Evolutionary conservation across 2,329 filamentous ascomycete genomes (phyloP).

Genomic region (Aspergillus felis): DNA sequence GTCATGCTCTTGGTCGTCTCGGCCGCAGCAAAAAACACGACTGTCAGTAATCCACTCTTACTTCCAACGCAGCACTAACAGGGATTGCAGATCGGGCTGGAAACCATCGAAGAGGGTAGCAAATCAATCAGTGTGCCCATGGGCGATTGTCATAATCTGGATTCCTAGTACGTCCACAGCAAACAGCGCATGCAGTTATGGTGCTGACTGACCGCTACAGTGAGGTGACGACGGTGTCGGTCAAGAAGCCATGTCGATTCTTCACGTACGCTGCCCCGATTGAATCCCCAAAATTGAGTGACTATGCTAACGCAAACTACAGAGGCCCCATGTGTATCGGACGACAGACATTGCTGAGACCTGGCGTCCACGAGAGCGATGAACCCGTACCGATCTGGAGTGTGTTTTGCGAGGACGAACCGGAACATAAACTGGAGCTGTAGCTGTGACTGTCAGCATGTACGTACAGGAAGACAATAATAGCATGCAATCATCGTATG

Average conservation of each 20-base stretch:
- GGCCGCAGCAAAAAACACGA: not conserved
- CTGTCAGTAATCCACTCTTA: not conserved
- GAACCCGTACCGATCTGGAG: not conserved
- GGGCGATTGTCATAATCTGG: conserved; percentile 6
- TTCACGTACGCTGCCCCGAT: not conserved
- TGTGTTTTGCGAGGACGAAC: not conserved
- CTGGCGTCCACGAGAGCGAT: not conserved
- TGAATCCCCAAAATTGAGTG: too few species aligned
- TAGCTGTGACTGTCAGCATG: not conserved
- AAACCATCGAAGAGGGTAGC: conserved; percentile 7
- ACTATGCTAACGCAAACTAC: not conserved
- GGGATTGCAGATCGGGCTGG: conserved; percentile 10
- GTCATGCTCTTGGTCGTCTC: not conserved
- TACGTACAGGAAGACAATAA: too few species aligned
- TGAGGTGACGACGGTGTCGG: not conserved
- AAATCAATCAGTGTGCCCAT: conserved; percentile 4
- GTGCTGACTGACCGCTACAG: not conserved
- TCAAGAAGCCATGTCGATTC: not conserved
- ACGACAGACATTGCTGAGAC: not conserved
- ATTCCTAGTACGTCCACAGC: conserved; percentile 7
- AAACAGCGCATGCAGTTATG: too few species aligned
- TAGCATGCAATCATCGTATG: too few species aligned
- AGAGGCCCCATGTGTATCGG: not conserved
- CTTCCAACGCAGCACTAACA: not conserved
- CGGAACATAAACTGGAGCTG: not conserved